Evolutionary conservation across 139 green algal genomes (phyloP), one percentile per base, ranked within the genome.

Genomic region (Eudorina sp.): DNA sequence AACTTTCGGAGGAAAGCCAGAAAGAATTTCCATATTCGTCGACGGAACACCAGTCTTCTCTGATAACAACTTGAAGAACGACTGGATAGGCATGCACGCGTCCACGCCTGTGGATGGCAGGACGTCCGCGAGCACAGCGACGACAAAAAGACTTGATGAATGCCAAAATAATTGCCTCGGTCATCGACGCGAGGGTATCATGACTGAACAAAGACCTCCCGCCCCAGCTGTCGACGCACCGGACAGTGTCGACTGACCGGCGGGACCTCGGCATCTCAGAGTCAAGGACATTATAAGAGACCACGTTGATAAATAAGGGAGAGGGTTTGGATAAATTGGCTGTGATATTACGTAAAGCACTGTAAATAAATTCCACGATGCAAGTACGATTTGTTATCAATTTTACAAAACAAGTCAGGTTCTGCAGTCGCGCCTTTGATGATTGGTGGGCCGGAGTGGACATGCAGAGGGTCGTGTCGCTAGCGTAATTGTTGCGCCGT

Each of bases 1-100:
- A 3, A 45, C 60, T 79, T 92, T 94, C 0, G 94, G 95, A 3
- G 95, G 95, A 48, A 97, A 97, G 23, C 95, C 95, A 0, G 77
- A 55, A 0, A 96, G 85, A 3, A 97, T 45, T 76, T 98, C 94
- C 69, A 95, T 93, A 13, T 29, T 46, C 0, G 45, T 74, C 1
- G 82, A 31, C 8, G 92, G 62, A 18, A 97, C 80, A 19, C 92
- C 92, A 0, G 92, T 89, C 38, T 90, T 86, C 11, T 94, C 73
- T 11, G 51, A 77, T 23, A 97, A 73, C 43, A 92, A 5, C 6
- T 69, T 23, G n/a, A 90, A 88, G 48, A 97, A 95, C 21, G 86
- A 86, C 0, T 53, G 31, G 0, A 94, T 46, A 21, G 51, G 92
- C n/a, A 85, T 90, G 31, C 36, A 29, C 0, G 85, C 11, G 18